phyloP scores from a whole-genome alignment of 176 grass and related monocot genomes.

The Musa acuminata region DNA sequence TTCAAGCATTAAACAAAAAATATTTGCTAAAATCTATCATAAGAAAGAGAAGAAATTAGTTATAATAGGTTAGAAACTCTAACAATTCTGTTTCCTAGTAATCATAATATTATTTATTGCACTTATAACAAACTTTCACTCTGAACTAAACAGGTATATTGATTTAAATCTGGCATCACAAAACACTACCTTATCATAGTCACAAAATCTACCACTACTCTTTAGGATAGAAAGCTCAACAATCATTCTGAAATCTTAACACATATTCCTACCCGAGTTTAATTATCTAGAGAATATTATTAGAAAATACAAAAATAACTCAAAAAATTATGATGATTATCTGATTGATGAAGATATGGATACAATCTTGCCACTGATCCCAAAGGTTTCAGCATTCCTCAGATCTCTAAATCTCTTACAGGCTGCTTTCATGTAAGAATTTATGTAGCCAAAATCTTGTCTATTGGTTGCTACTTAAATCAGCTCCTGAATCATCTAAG shows the following conservation, averaged over 20 bases:
- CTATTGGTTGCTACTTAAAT: not conserved
- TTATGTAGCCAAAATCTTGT: not conserved
- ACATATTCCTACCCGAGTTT: not conserved
- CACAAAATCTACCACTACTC: not conserved
- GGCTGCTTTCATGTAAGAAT: not conserved
- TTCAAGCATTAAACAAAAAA: too few relatives aligned
- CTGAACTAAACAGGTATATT: too few relatives aligned
- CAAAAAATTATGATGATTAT: not conserved
- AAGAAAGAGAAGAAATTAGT: too few relatives aligned
- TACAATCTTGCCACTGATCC: not conserved
- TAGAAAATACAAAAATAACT: too few relatives aligned
- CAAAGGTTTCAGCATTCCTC: not conserved
- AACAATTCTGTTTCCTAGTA: too few relatives aligned
- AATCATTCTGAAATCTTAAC: not conserved
- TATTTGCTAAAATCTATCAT: too few relatives aligned
- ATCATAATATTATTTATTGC: too few relatives aligned
- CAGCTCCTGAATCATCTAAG: not conserved
- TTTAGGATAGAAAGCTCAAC: not conserved
- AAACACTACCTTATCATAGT: not conserved
- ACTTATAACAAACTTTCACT: too few relatives aligned
- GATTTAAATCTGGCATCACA: too few relatives aligned
- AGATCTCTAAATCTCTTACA: not conserved
- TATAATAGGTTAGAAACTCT: too few relatives aligned
- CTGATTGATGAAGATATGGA: not conserved
- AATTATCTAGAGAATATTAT: not conserved